Percentiles rank a stretch among this genome's conserved stretches.
phyloP scores from a whole-genome alignment of 2,329 filamentous ascomycete species.

The Fusarium sp. region DNA sequence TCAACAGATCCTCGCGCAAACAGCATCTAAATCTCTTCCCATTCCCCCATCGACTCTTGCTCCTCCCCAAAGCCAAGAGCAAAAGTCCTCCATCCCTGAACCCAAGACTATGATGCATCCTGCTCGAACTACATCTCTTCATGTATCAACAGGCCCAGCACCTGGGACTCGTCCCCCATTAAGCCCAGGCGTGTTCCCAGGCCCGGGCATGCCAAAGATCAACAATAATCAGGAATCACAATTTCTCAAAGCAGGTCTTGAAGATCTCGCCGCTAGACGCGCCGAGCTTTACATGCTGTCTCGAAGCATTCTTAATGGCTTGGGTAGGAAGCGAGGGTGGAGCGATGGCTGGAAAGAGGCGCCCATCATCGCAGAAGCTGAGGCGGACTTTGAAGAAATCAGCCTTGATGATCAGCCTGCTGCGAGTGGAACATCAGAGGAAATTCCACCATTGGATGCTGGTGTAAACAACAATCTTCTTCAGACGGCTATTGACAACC shows the following conservation, averaged over 20 bases:
- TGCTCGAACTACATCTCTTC: constrained; percentile 68
- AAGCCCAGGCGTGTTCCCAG: constrained; percentile 64
- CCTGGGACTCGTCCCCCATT: constrained; percentile 49
- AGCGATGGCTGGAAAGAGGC: constrained; percentile 76
- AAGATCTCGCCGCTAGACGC: constrained; percentile 82
- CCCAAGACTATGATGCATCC: constrained; percentile 77
- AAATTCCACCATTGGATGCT: constrained; percentile 40
- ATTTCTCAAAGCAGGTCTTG: constrained; percentile 71
- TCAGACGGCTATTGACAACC: constrained; percentile 66
- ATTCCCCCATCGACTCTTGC: constrained; percentile 68
- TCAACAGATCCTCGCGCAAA: constrained; percentile 79
- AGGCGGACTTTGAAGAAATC: constrained; percentile 64
- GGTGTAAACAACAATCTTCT: constrained; percentile 60
- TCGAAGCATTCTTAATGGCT: constrained; percentile 77
- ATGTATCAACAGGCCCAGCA: constrained; percentile 49
- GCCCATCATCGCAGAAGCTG: constrained; percentile 56
- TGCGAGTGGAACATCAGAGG: constrained; percentile 10
- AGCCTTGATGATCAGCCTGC: constrained; percentile 56
- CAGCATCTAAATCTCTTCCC: constrained; percentile 71
- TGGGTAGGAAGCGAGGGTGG: constrained; percentile 79
- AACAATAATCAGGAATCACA: constrained; percentile 53
- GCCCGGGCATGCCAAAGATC: constrained; percentile 53
- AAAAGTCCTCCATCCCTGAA: constrained; percentile 69
- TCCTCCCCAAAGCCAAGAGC: constrained; percentile 59
- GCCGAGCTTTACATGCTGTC: constrained; percentile 85